Evolutionary conservation across 371 early-diverging fungal species (phyloP), one percentile per base, ranked within the genome.

Genomic region (Apophysomyces variabilis): DNA sequence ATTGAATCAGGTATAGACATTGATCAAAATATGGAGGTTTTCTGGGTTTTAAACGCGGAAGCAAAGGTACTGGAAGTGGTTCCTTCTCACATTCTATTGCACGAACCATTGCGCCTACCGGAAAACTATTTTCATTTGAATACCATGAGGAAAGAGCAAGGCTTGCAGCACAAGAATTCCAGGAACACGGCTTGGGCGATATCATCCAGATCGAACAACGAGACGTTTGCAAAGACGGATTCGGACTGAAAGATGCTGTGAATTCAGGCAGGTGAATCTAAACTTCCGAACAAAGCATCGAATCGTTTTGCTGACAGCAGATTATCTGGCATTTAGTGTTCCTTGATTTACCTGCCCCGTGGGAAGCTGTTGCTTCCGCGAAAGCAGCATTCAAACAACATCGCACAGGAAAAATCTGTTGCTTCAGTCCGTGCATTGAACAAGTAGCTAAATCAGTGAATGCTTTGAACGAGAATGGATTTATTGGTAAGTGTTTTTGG

Each of bases 371-470:
- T 45, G 86, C 77, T 1, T 76, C 89, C 1, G 95, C 97, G 9
- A 95, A 93, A 71, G 75, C 77, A 57, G 91, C 96, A 0, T 90
- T 98, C 62, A 87, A 92, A 65, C 87, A 88, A 69, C 83, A 89
- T 62, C 79, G 86, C 13, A 87, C 91, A 18, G 95, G 95, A 35
- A 83, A 91, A 47, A 92, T 98, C 11, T 97, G 97, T 68, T 89
- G 90, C 54, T 98, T 98, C 77, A 93, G 94, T 64, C 99, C 99
- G 1, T 96, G 96, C 65, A 95, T 98, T 54, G 99, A 98, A 76
- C 98, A 98, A 74, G 96, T 98, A 21, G 89, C 91, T 62, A 77
- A 83, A 57, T 92, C 97, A 6, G 92, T 91, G 4, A 69, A 77
- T 13, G 91, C 90, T 38, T 71, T 97, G 64, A 85, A 88, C 16